These are phyloP conservation scores for Beauveria caledonica DNA, from an alignment of 2,329 filamentous ascomycete species.

Conservation along the genomic window DNA sequence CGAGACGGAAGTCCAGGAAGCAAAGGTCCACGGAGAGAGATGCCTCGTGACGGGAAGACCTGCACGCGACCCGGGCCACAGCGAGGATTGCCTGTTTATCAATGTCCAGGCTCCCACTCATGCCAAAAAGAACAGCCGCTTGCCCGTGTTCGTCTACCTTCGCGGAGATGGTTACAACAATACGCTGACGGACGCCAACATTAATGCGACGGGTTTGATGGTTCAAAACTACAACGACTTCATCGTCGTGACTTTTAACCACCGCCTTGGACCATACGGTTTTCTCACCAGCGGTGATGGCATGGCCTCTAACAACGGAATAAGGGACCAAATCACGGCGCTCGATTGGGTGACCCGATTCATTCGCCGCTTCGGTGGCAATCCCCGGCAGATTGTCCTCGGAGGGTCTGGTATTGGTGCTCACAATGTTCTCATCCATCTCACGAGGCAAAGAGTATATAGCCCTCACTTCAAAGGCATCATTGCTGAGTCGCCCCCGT, in stretches of 20 bases:
- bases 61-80: slow-evolving; percentile 22
- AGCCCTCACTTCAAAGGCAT: slow-evolving; percentile 44
- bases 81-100: slow-evolving; percentile 64
- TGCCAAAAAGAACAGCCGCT: slow-evolving; percentile 37
- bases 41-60: slow-evolving; percentile 24
- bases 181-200: slow-evolving; percentile 36
- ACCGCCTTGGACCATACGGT: slow-evolving; percentile 66
- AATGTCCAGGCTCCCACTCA: slow-evolving; percentile 53
- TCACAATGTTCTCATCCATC: slow-evolving; percentile 55
- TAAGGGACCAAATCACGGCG: slow-evolving; percentile 62
- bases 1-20: slow-evolving; percentile 38
- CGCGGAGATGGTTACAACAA: slow-evolving; percentile 55
- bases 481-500: slow-evolving; percentile 43
- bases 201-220: slow-evolving; percentile 52
- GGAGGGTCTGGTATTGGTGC: slow-evolving; percentile 63
- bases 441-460: slow-evolving; percentile 46
- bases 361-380: slow-evolving; percentile 42
- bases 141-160: slow-evolving; percentile 56
- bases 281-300: slow-evolving; percentile 55
- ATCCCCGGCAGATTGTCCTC: slow-evolving; percentile 41
- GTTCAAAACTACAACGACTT: slow-evolving; percentile 51
- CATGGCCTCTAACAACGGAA: slow-evolving; percentile 57
- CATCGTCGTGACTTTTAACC: slow-evolving; percentile 66
- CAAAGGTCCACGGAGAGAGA: slow-evolving; percentile 31
- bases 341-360: slow-evolving; percentile 62